Evolutionary conservation across 176 grass and related monocot species (phyloP).

Genomic region (Oryza glumipatula): DNA sequence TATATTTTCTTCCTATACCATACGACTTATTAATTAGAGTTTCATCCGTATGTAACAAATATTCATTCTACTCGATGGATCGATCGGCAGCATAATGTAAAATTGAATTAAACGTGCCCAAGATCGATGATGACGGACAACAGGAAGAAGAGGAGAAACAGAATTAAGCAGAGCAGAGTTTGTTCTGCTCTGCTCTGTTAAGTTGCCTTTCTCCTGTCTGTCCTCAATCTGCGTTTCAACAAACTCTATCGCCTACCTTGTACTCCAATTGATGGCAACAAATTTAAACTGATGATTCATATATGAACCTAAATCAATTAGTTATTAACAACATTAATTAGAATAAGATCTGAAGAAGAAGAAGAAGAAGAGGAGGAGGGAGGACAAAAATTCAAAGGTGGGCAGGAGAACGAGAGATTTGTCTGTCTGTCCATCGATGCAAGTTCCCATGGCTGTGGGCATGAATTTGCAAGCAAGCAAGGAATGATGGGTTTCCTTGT

Average conservation of each 20-base stretch:
- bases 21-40: too few species aligned
- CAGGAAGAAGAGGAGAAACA: slow-evolving; percentile 11
- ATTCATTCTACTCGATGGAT: too few species aligned
- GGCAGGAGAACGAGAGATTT: slow-evolving; percentile 65
- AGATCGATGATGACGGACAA: not conserved
- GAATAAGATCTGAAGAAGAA: not conserved
- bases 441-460: slow-evolving; percentile 39
- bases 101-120: too few species aligned
- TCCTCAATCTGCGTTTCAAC: too few species aligned
- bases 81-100: too few species aligned
- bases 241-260: too few species aligned
- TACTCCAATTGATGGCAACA: not conserved
- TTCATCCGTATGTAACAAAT: too few species aligned
- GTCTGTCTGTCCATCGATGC: slow-evolving; percentile 48
- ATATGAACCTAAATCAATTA: not conserved
- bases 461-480: not conserved
- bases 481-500: slow-evolving; percentile 82
- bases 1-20: too few species aligned
- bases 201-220: slow-evolving; percentile 1
- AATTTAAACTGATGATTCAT: not conserved
- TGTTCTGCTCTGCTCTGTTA: not conserved
- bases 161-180: not conserved
- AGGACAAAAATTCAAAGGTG: slow-evolving; percentile 48
- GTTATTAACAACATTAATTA: too few species aligned
- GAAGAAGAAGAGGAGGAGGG: not conserved